Conservation (phyloP, 208 protist species). For the Herpetomonas tarakana region DNA sequence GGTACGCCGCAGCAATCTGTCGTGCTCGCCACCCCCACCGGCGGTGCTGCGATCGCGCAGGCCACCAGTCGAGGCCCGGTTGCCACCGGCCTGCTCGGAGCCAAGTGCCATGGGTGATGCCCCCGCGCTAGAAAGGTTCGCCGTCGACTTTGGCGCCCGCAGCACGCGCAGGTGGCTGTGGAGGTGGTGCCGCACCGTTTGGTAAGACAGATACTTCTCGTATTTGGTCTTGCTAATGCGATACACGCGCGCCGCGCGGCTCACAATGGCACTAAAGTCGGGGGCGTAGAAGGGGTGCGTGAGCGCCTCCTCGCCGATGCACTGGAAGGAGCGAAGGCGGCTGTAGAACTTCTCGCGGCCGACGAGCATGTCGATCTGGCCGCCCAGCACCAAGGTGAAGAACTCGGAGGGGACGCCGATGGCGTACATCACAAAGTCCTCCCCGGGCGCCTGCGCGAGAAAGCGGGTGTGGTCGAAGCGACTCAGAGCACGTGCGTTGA, state of each 20-base stretch:
- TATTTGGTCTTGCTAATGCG: slow-evolving; percentile 51
- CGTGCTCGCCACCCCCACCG: not conserved
- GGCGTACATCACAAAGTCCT: slow-evolving; percentile 65
- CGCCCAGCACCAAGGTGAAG: slow-evolving; percentile 77
- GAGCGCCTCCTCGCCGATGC: slow-evolving; percentile 73
- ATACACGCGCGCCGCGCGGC: slow-evolving; percentile 57
- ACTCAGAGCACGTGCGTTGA: not conserved
- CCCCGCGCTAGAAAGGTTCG: not conserved
- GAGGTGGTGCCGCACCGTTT: slow-evolving; percentile 11
- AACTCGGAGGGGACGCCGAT: slow-evolving; percentile 38
- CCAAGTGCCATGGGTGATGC: not conserved
- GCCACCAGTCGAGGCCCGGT: no score
- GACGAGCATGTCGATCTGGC: slow-evolving; percentile 66
- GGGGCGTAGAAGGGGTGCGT: slow-evolving; percentile 55
- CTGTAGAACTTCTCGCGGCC: slow-evolving; percentile 48
- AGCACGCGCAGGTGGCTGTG: slow-evolving; percentile 23
- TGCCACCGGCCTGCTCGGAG: not conserved
- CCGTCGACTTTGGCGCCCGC: not conserved
- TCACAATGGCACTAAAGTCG: slow-evolving; percentile 78
- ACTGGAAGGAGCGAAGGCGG: slow-evolving; percentile 58
- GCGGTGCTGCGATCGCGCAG: not conserved
- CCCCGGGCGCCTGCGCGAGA: slow-evolving; percentile 30
- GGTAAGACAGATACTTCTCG: slow-evolving; percentile 58
- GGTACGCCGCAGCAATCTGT: not conserved
- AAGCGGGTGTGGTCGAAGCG: slow-evolving; percentile 30